These are phyloP conservation scores for Colletotrichum lentis DNA, from an alignment of 2,329 filamentous ascomycete species.

Conservation along the genomic window DNA sequence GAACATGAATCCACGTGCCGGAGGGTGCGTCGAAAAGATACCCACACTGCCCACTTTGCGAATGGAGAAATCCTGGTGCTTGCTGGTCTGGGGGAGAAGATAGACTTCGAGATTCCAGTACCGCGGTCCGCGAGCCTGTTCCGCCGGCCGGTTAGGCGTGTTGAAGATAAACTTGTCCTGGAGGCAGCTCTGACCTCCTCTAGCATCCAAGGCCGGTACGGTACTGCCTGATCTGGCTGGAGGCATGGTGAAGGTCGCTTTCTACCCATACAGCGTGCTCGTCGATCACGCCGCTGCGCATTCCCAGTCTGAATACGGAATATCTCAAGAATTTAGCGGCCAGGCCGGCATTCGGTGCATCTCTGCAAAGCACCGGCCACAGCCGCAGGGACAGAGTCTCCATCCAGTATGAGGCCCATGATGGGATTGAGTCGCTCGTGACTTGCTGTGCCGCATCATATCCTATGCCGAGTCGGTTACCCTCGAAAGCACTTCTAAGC, in stretches of 20 bases:
- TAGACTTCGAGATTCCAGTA: not conserved
- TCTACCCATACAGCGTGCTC: not conserved
- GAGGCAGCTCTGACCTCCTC: not conserved
- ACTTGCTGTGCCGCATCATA: not conserved
- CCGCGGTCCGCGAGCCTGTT: not conserved
- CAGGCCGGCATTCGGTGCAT: not conserved
- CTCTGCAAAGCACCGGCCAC: not conserved
- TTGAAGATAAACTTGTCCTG: not conserved
- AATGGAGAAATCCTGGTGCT: not conserved
- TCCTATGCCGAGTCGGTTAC: not conserved
- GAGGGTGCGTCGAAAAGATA: not conserved
- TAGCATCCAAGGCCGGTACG: too few relatives aligned
- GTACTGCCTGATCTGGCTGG: too few relatives aligned
- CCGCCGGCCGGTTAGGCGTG: not conserved
- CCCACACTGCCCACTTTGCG: not conserved
- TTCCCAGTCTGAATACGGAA: not conserved
- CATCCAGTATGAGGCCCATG: slow-evolving; percentile 5
- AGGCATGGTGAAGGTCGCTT: too few relatives aligned
- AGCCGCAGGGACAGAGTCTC: not conserved
- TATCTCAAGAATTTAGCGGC: not conserved
- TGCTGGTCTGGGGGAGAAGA: not conserved
- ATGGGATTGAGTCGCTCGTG: not conserved
- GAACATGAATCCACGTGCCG: not conserved
- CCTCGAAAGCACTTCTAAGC: not conserved
- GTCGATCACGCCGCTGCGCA: not conserved